These are phyloP conservation scores for Coniella vitis DNA, from an alignment of 2,329 filamentous ascomycete species.

Conservation along the genomic window DNA sequence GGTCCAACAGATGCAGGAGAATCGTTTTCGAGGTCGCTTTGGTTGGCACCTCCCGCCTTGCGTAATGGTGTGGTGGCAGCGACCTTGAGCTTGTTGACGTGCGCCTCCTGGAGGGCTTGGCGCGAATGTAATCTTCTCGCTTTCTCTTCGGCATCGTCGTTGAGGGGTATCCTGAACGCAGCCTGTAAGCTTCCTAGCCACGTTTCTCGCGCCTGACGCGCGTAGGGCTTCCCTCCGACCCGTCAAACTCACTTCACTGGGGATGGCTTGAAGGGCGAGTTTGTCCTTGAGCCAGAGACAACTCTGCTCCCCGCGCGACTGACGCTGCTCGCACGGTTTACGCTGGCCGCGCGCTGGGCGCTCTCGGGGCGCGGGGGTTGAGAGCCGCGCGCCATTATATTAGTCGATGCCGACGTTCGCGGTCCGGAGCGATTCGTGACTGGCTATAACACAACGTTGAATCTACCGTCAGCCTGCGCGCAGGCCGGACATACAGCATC, in stretches of 20 bases:
- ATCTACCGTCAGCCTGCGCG: conserved; percentile 3
- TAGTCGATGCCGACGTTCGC: conserved; percentile 17
- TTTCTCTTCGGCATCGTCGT: conserved; percentile 91
- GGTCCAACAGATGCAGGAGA: conserved; percentile 47
- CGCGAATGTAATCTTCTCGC: conserved; percentile 80
- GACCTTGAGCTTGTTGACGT: conserved; percentile 86
- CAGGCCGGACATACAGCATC: background rate
- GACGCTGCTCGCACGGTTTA: too few relatives aligned
- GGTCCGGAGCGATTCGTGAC: conserved; percentile 14
- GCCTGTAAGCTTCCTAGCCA: background rate
- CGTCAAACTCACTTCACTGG: conserved; percentile 45
- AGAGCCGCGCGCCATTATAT: conserved; percentile 50
- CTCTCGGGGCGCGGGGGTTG: conserved; percentile 45
- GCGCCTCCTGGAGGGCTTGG: conserved; percentile 80
- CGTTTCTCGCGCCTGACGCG: background rate
- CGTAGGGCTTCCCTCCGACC: background rate
- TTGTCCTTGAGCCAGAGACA: conserved; percentile 38
- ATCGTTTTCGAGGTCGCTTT: conserved; percentile 51
- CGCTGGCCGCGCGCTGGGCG: conserved; percentile 17
- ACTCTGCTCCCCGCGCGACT: conserved; percentile 31
- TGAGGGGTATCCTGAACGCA: conserved; percentile 72
- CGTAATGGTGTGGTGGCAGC: conserved; percentile 65
- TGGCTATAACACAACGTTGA: conserved; percentile 8
- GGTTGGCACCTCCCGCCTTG: conserved; percentile 49
- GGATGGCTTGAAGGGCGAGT: conserved; percentile 48